Percentiles rank a stretch among this genome's conserved stretches.
Conservation (phyloP, 140 eudicot genomes). For the Flaveria floridana region DNA sequence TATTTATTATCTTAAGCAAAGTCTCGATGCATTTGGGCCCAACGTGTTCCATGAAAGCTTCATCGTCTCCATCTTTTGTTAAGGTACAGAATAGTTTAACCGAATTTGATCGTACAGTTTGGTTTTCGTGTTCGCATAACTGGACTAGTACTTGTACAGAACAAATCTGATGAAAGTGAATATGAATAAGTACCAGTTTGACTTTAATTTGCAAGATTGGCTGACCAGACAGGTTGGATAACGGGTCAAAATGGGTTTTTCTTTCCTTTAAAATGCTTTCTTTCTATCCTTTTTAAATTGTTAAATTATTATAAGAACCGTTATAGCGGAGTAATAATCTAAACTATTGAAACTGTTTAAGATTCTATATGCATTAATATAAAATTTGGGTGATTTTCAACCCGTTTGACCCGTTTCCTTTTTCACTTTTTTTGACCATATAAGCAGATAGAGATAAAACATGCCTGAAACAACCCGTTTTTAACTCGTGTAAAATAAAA, state of each 20-base stretch:
- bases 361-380: not conserved
- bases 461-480: not conserved
- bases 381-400: not conserved
- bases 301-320: too few relatives aligned
- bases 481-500: too few relatives aligned
- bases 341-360: not conserved
- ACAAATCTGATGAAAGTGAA: conserved; percentile 37
- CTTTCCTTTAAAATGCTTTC: too few relatives aligned
- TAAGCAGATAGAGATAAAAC: not conserved
- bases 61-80: conserved; percentile 45
- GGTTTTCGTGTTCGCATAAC: conserved; percentile 47
- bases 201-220: not conserved
- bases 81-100: conserved; percentile 39
- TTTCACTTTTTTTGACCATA: not conserved
- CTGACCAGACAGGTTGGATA: too few relatives aligned
- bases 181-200: not conserved
- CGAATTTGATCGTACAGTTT: conserved; percentile 38
- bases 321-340: too few relatives aligned
- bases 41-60: conserved; percentile 41
- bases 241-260: too few relatives aligned
- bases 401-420: not conserved
- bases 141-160: conserved; percentile 45
- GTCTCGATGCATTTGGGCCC: conserved; percentile 34
- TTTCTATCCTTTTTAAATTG: not conserved
- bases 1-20: conserved; percentile 35